Conservation (phyloP, 176 grass and related monocot species). For the Phoenix dactylifera region DNA sequence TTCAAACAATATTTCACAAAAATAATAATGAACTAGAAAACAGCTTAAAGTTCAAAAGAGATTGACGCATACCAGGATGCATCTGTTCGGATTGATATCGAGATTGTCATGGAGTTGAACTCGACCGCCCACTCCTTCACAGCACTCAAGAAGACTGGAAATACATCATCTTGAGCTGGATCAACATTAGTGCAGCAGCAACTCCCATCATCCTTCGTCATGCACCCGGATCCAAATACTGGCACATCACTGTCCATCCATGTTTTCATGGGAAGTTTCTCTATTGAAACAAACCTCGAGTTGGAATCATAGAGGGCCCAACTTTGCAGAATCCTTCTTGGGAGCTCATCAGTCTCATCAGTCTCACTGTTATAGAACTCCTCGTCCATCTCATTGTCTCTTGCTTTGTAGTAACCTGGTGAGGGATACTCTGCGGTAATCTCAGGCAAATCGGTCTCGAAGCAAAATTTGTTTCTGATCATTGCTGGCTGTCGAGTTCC, state of each 20-base stretch:
- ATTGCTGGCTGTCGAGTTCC: slow-evolving; percentile 30
- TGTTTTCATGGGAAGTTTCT: slow-evolving; percentile 84
- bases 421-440: slow-evolving; percentile 90
- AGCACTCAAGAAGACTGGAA: slow-evolving; percentile 77
- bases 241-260: slow-evolving; percentile 79
- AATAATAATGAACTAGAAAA: too few relatives aligned
- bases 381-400: slow-evolving; percentile 86
- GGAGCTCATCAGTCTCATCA: slow-evolving; percentile 60
- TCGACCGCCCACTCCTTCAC: slow-evolving; percentile 97
- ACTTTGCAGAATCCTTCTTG: slow-evolving; percentile 75
- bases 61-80: slow-evolving; percentile 43
- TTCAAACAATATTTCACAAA: too few relatives aligned
- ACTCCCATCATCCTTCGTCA: slow-evolving; percentile 95
- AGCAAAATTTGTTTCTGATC: slow-evolving; percentile 70
- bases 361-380: slow-evolving; percentile 78
- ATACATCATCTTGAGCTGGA: slow-evolving; percentile 28
- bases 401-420: slow-evolving; percentile 89
- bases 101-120: slow-evolving; percentile 87
- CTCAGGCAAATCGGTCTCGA: slow-evolving; percentile 89
- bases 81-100: slow-evolving; percentile 82
- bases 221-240: slow-evolving; percentile 84
- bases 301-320: slow-evolving; percentile 95
- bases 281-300: slow-evolving; percentile 76
- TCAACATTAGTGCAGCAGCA: slow-evolving; percentile 46
- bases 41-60: too few relatives aligned